Percentiles rank a stretch among this genome's conserved stretches.
These are phyloP conservation scores for Tothia fuscella DNA, from an alignment of 2,329 filamentous ascomycete genomes.

Conservation along the genomic window DNA sequence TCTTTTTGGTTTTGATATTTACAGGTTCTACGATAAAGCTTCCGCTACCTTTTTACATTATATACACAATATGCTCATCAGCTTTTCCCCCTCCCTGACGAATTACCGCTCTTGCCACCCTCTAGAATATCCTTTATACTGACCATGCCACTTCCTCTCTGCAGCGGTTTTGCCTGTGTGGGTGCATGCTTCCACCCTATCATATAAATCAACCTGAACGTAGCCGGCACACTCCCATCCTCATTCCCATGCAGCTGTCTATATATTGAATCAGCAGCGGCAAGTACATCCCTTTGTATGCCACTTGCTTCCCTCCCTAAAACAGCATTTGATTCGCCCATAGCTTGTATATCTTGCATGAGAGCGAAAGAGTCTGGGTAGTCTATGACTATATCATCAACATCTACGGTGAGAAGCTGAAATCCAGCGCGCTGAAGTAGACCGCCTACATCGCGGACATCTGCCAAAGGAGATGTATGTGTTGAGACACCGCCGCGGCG, in stretches of 20 bases:
- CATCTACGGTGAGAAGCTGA: slow-evolving; percentile 89
- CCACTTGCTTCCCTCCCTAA: slow-evolving; percentile 67
- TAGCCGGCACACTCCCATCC: slow-evolving; percentile 59
- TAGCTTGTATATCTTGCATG: slow-evolving; percentile 88
- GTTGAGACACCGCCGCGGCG: slow-evolving; percentile 82
- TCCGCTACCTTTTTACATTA: too few species aligned
- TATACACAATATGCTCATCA: too few species aligned
- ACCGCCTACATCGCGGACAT: slow-evolving; percentile 83
- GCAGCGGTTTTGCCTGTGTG: slow-evolving; percentile 66
- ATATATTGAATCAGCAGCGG: slow-evolving; percentile 85
- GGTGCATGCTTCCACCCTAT: slow-evolving; percentile 91
- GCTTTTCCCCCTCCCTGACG: too few species aligned
- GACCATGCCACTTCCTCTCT: slow-evolving; percentile 73
- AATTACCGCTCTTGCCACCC: too few species aligned
- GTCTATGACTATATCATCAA: slow-evolving; percentile 94
- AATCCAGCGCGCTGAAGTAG: slow-evolving; percentile 80
- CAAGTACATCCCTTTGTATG: slow-evolving; percentile 68
- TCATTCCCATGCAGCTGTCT: slow-evolving; percentile 69
- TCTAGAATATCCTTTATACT: slow-evolving; percentile 76
- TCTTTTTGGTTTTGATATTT: too few species aligned
- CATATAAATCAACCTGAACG: slow-evolving; percentile 94
- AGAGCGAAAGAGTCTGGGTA: slow-evolving; percentile 82
- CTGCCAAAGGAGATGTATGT: slow-evolving; percentile 80
- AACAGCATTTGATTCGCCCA: slow-evolving; percentile 91
- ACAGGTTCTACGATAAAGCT: too few species aligned